A percentile compares a stretch with the other conserved stretches of the same genome.
Evolutionary conservation across 768 basidiomycete species (phyloP).

Genomic region (Rhodotorula sphaerocarpa): DNA sequence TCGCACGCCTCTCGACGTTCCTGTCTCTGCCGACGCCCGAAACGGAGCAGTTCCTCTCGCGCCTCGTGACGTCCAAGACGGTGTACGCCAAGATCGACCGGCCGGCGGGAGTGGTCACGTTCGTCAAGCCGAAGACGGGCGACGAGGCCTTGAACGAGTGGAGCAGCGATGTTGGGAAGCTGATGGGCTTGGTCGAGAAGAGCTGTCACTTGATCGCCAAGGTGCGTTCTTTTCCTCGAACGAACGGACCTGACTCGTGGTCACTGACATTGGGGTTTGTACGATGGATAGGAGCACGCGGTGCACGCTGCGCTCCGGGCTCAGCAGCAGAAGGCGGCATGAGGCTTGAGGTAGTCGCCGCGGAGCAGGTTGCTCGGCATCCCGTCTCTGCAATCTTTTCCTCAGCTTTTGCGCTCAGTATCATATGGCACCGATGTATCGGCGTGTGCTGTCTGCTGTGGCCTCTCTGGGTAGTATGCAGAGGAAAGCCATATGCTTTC

Average conservation of each 20-base stretch:
- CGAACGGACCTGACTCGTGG: no score
- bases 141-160: slow-evolving; percentile 97
- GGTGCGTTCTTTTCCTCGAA: slow-evolving; percentile 37
- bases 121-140: slow-evolving; percentile 63
- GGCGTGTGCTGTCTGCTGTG: no score
- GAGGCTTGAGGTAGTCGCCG: no score
- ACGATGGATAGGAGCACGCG: slow-evolving; percentile 26
- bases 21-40: slow-evolving; percentile 73
- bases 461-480: no score
- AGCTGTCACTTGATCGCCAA: slow-evolving; percentile 60
- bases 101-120: slow-evolving; percentile 78
- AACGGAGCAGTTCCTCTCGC: slow-evolving; percentile 80
- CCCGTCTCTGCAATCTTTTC: no score
- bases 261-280: no score
- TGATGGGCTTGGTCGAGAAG: slow-evolving; percentile 85
- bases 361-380: no score
- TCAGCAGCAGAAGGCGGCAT: slow-evolving; percentile 18
- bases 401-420: no score
- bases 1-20: slow-evolving; percentile 69
- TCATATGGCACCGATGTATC: no score
- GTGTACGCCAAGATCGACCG: slow-evolving; percentile 92
- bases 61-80: slow-evolving; percentile 81
- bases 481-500: no score
- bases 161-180: slow-evolving; percentile 90
- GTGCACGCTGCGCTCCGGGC: slow-evolving; percentile 29